A percentile compares a stretch with the other conserved stretches of the same genome.
phyloP scores from a whole-genome alignment of 169 alveolate genomes.

The Babesia bigemina region DNA sequence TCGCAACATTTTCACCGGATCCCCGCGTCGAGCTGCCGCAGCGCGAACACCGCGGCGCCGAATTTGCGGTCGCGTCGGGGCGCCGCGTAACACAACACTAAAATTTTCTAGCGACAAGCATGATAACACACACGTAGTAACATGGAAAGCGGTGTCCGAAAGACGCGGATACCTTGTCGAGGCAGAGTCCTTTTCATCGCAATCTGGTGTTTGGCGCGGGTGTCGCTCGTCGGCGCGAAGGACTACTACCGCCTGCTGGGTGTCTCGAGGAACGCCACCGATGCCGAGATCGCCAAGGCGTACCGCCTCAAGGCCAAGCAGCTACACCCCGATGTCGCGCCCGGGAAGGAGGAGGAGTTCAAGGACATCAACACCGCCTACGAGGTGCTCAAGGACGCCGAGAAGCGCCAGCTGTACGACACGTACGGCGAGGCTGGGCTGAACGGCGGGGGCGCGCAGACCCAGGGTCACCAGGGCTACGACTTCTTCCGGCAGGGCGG shows the following conservation, averaged over 20 bases:
- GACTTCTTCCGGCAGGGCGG: slow-evolving; percentile 64
- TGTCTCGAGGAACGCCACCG: slow-evolving; percentile 83
- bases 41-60: slow-evolving; percentile 8
- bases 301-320: slow-evolving; percentile 88
- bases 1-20: not conserved
- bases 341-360: slow-evolving; percentile 86
- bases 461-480: slow-evolving; percentile 42
- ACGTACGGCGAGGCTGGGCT: slow-evolving; percentile 92
- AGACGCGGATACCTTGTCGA: slow-evolving; percentile 7
- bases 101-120: slow-evolving; percentile 1
- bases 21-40: slow-evolving; percentile 3
- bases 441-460: slow-evolving; percentile 62
- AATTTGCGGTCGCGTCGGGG: not conserved
- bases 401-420: slow-evolving; percentile 89
- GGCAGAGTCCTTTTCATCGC: not conserved
- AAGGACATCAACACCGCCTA: slow-evolving; percentile 90
- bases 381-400: slow-evolving; percentile 90
- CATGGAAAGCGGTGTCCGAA: slow-evolving; percentile 4
- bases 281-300: slow-evolving; percentile 90
- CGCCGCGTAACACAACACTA: not conserved
- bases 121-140: not conserved
- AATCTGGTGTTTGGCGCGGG: not conserved
- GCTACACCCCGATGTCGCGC: slow-evolving; percentile 91
- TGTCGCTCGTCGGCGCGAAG: not conserved
- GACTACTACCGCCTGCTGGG: slow-evolving; percentile 88